These are phyloP conservation scores for Boechera stricta DNA, from an alignment of 345 rosid genomes.

Conservation along the genomic window DNA sequence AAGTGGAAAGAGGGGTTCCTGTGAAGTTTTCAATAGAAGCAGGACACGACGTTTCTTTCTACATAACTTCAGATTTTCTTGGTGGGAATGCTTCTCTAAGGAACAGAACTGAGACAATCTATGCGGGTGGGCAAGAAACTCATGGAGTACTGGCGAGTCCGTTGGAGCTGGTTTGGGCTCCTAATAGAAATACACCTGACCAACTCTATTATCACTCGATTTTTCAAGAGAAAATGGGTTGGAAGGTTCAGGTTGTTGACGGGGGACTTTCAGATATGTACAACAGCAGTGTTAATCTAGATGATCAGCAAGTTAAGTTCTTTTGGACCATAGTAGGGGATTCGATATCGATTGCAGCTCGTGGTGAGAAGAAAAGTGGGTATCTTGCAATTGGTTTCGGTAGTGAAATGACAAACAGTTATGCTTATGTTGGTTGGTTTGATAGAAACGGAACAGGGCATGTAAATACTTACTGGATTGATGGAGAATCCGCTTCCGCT, in stretches of 20 bases:
- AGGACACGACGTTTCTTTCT: slow-evolving; percentile 50
- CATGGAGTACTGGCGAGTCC: slow-evolving; percentile 87
- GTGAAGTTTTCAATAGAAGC: slow-evolving; percentile 48
- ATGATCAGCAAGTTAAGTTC: slow-evolving; percentile 95
- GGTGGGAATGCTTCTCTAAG: slow-evolving; percentile 93
- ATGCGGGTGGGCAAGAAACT: slow-evolving; percentile 89
- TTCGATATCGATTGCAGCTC: slow-evolving; percentile 84
- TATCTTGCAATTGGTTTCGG: slow-evolving; percentile 94
- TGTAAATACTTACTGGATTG: slow-evolving; percentile 90
- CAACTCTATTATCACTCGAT: slow-evolving; percentile 85
- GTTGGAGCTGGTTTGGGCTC: slow-evolving; percentile 77
- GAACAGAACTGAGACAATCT: slow-evolving; percentile 74
- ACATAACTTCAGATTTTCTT: slow-evolving; percentile 79
- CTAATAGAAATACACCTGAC: slow-evolving; percentile 91
- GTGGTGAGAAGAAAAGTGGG: slow-evolving; percentile 93
- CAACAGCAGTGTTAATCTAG: slow-evolving; percentile 82
- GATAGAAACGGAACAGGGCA: slow-evolving; percentile 73
- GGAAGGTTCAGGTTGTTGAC: slow-evolving; percentile 95
- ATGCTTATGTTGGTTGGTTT: slow-evolving; percentile 92
- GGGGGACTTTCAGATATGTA: slow-evolving; percentile 98
- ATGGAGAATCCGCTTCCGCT: slow-evolving; percentile 70
- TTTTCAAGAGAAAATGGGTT: slow-evolving; percentile 90
- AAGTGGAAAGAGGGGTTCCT: slow-evolving; percentile 52
- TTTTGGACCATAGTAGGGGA: slow-evolving; percentile 81
- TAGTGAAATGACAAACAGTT: slow-evolving; percentile 75